Evolutionary conservation across 106 monocot genomes (phyloP).

Genomic region (Dioscorea alata): DNA sequence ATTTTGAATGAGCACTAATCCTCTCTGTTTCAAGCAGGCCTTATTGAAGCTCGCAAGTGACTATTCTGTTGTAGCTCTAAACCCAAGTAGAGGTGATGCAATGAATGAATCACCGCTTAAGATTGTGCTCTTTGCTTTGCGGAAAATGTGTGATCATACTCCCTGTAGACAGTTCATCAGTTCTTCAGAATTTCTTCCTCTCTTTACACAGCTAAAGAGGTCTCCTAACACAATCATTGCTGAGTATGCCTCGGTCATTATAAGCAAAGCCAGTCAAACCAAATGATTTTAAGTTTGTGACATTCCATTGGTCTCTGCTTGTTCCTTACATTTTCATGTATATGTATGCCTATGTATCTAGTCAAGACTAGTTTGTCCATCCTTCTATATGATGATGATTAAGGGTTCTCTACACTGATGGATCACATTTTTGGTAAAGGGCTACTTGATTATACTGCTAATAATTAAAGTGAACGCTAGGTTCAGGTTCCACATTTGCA

Average conservation of each 20-base stretch:
- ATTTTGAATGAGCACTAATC: background rate
- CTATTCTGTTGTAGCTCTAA: slow-evolving; percentile 47
- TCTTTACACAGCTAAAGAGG: slow-evolving; percentile 41
- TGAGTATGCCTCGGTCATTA: slow-evolving; percentile 52
- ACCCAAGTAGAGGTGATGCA: slow-evolving; percentile 65
- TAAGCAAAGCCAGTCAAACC: slow-evolving; percentile 15
- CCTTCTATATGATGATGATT: too few relatives aligned
- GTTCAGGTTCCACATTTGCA: too few relatives aligned
- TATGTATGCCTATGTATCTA: too few relatives aligned
- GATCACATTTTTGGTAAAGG: too few relatives aligned
- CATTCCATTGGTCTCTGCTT: background rate
- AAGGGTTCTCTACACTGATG: too few relatives aligned
- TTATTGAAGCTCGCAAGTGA: slow-evolving; percentile 67
- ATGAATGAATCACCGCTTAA: slow-evolving; percentile 70
- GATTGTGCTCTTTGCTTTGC: slow-evolving; percentile 72
- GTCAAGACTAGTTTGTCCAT: too few relatives aligned
- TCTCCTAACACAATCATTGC: slow-evolving; percentile 62
- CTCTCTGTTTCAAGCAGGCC: slow-evolving; percentile 37
- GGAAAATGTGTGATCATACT: slow-evolving; percentile 86
- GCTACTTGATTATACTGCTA: too few relatives aligned
- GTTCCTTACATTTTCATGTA: background rate
- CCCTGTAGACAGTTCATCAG: slow-evolving; percentile 60
- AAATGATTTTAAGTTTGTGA: background rate
- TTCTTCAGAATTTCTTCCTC: slow-evolving; percentile 55
- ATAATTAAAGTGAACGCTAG: too few relatives aligned